Evolutionary conservation across 164 flowering plant genomes (phyloP), one percentile per base, ranked within the genome.

Genomic region (Macadamia integrifolia): DNA sequence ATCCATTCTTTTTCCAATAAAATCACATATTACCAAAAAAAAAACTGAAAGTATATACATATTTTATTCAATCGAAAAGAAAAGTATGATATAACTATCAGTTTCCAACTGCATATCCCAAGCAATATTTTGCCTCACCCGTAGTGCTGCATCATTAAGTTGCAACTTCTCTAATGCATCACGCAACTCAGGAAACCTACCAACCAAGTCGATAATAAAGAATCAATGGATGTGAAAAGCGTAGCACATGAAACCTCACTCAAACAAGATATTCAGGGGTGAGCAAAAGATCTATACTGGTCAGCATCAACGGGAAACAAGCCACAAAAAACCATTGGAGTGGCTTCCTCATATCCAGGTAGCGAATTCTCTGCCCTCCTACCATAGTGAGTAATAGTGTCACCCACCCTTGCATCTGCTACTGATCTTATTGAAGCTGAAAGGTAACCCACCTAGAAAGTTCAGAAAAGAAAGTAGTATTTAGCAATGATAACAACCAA

Each of bases 281-380:
- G 58, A 72, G 55, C 52, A 69, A 15, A 46, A 79, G 73, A 67
- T 52, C 30, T 69, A 31, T 88, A 93, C 98, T 91, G 96, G 79
- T 94, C 97, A 14, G 97, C 92, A 76, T 94, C 97, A 74, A 94
- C 83, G 35, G 98, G 98, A 83, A 91, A 94, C 72, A 94, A 75
- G 80, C 98, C 98, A 73, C 98, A 94, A 74, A 94, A 94, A 74
- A 94, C 97, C 98, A 94, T 94, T 14, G 98, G 97, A 66, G 97
- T 91, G 69, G 90, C 96, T 78, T 94, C 95, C 73, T 87, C 88
- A 79, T 94, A 94, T 76, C 98, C 98, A 77, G 98, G 98, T 60
- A 94, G 77, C 46, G 92, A 84, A 53, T 75, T 73, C 48, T 84
- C 88, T 52, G 97, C 98, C 76, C 61, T 84, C 76, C 89, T 88